Evolutionary conservation across 805 yeast genomes (phyloP).

Genomic region (Cyberlindnera mississippiensis): DNA sequence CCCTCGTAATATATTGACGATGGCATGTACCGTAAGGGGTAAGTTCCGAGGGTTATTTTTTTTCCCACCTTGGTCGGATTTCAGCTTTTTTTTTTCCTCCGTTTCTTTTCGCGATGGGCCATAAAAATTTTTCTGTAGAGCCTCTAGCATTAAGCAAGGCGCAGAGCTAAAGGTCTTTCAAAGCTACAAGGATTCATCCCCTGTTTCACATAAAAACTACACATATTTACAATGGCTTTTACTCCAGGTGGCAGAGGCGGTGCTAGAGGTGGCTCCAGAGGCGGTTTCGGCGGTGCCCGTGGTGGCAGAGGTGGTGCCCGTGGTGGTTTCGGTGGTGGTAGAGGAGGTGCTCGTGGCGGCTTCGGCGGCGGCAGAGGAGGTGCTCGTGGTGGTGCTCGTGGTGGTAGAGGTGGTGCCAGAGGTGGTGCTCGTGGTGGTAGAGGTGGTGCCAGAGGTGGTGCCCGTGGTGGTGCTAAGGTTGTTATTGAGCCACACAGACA

Average conservation of each 20-base stretch:
- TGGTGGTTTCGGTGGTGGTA: constrained; percentile 49
- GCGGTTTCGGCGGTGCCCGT: constrained; percentile 45
- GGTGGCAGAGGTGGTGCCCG: constrained; percentile 57
- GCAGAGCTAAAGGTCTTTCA: not conserved
- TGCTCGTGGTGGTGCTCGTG: constrained; percentile 42
- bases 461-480: constrained; percentile 90
- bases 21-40: not conserved
- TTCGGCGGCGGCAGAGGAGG: constrained; percentile 49
- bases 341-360: constrained; percentile 40
- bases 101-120: constrained; percentile 12
- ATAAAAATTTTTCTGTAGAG: constrained; percentile 13
- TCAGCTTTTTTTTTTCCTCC: not conserved
- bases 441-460: constrained; percentile 78
- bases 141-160: not conserved
- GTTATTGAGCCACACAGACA: constrained; percentile 98
- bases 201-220: constrained; percentile 1
- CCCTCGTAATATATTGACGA: not conserved
- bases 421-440: constrained; percentile 53
- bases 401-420: constrained; percentile 57
- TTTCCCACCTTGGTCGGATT: not conserved
- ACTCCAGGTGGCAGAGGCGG: constrained; percentile 59
- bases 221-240: constrained; percentile 56
- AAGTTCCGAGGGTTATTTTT: constrained; percentile 1
- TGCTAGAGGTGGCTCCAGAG: constrained; percentile 43
- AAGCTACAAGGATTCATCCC: constrained; percentile 3